phyloP scores from a whole-genome alignment of 192 early-diverging fungal genomes.

The Allomyces macrogynus region DNA sequence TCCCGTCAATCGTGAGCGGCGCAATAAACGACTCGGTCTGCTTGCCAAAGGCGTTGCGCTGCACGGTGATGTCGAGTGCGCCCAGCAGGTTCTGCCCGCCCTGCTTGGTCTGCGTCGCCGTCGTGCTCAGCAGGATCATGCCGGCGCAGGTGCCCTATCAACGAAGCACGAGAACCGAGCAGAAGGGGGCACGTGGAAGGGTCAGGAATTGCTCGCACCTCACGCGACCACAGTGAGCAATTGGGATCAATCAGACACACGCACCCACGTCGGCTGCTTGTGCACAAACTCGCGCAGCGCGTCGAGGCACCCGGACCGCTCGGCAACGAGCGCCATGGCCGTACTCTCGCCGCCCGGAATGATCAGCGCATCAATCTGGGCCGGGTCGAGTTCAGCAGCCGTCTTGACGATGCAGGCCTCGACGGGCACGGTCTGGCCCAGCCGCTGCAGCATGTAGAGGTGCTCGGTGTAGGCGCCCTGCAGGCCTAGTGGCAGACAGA shows the following conservation, averaged over 20 bases:
- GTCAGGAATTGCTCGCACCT: not conserved
- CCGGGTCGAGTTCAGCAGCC: constrained; percentile 35
- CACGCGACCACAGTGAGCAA: too few relatives aligned
- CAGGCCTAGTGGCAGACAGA: constrained; percentile 29
- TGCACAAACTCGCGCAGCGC: constrained; percentile 57
- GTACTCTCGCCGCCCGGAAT: constrained; percentile 93
- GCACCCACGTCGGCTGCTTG: constrained; percentile 53
- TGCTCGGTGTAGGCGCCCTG: constrained; percentile 92
- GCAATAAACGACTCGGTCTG: constrained; percentile 82
- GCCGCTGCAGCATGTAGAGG: constrained; percentile 51
- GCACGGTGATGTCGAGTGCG: constrained; percentile 61
- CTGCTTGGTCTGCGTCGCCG: constrained; percentile 48
- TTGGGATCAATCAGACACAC: too few relatives aligned
- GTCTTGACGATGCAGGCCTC: constrained; percentile 43
- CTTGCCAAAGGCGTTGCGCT: constrained; percentile 83
- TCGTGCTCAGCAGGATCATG: constrained; percentile 71
- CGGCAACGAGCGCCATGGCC: constrained; percentile 79
- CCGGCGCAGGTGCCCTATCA: constrained; percentile 81
- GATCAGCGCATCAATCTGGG: constrained; percentile 59
- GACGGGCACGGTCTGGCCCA: constrained; percentile 26
- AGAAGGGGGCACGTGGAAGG: constrained; percentile 1
- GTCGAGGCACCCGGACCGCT: constrained; percentile 60
- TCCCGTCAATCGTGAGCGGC: constrained; percentile 27
- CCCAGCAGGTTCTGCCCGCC: constrained; percentile 73
- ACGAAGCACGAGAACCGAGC: not conserved